Conservation (phyloP, 1,139 yeast genomes). For the Kodamaea sp. region DNA sequence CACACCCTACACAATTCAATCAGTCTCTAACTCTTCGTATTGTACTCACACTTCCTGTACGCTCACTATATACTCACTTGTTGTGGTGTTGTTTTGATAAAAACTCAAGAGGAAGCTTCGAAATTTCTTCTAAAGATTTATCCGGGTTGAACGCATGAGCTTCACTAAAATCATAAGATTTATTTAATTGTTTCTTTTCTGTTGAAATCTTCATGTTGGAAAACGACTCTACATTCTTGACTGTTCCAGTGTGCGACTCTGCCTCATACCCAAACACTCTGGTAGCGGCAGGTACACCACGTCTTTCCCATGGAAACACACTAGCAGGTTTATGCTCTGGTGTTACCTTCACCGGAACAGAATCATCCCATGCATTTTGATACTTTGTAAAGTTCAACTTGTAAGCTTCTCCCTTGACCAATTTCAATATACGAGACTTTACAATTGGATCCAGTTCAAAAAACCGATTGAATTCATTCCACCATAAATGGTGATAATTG, state of each 20-base stretch:
- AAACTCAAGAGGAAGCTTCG: conserved; percentile 24
- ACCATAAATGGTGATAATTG: conserved; percentile 33
- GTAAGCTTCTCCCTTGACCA: conserved; percentile 34
- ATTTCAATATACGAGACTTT: conserved; percentile 11
- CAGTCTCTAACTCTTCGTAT: too few relatives aligned
- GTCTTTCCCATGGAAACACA: conserved; percentile 46
- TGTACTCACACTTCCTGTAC: not conserved
- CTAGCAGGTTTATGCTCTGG: conserved; percentile 2
- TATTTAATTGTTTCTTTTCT: conserved; percentile 4
- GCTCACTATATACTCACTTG: not conserved
- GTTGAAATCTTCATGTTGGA: conserved; percentile 7
- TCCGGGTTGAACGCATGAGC: conserved; percentile 21
- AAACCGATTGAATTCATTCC: conserved; percentile 30
- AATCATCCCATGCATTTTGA: conserved; percentile 27
- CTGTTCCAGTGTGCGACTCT: conserved; percentile 1
- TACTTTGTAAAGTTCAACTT: conserved; percentile 28
- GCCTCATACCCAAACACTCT: conserved; percentile 14
- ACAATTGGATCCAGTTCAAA: conserved; percentile 12
- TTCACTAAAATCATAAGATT: conserved; percentile 11
- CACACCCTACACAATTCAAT: too few relatives aligned
- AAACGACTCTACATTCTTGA: conserved; percentile 10
- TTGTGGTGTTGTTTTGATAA: conserved; percentile 17
- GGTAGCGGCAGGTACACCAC: conserved; percentile 13
- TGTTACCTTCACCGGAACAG: conserved; percentile 3
- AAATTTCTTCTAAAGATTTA: conserved; percentile 24